These are phyloP conservation scores for Barnettozyma vustinii DNA, from an alignment of 805 yeast genomes.

Conservation along the genomic window DNA sequence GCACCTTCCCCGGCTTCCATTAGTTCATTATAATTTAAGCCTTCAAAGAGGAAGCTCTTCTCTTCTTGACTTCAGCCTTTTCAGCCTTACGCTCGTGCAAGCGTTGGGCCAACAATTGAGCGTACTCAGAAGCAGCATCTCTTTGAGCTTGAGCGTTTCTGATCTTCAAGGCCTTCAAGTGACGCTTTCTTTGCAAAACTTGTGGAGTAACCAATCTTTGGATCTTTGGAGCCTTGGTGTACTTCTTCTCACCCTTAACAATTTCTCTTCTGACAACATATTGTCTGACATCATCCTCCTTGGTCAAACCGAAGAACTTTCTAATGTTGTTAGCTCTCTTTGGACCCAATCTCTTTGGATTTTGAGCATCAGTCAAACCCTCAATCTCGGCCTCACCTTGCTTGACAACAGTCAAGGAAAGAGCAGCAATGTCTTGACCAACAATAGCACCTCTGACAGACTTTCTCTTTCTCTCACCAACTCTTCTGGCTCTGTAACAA, in stretches of 20 bases:
- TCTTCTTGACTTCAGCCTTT: constrained; percentile 97
- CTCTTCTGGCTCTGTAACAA: constrained; percentile 99
- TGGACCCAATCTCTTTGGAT: constrained; percentile 99
- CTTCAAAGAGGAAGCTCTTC: constrained; percentile 99
- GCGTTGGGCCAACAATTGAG: constrained; percentile 97
- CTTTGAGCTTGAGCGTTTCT: constrained; percentile 97
- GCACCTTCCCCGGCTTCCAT: background rate
- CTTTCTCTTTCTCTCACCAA: constrained; percentile 99
- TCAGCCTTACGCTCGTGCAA: constrained; percentile 97
- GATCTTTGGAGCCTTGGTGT: constrained; percentile 99
- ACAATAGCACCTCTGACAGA: constrained; percentile 99
- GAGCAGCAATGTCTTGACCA: constrained; percentile 93
- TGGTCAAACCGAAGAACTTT: constrained; percentile 96
- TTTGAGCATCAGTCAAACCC: constrained; percentile 91
- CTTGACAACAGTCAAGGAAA: constrained; percentile 89
- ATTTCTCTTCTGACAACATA: constrained; percentile 98
- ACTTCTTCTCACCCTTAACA: constrained; percentile 95
- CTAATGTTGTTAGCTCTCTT: constrained; percentile 99
- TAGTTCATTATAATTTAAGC: constrained; percentile 45
- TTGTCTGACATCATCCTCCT: constrained; percentile 84
- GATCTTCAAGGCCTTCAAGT: constrained; percentile 86
- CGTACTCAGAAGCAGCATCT: constrained; percentile 99
- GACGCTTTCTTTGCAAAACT: constrained; percentile 98
- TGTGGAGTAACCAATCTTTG: constrained; percentile 99
- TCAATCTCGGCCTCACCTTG: constrained; percentile 95